Evolutionary conservation across 83 land plant genomes (phyloP).

Genomic region (Picea abies): DNA sequence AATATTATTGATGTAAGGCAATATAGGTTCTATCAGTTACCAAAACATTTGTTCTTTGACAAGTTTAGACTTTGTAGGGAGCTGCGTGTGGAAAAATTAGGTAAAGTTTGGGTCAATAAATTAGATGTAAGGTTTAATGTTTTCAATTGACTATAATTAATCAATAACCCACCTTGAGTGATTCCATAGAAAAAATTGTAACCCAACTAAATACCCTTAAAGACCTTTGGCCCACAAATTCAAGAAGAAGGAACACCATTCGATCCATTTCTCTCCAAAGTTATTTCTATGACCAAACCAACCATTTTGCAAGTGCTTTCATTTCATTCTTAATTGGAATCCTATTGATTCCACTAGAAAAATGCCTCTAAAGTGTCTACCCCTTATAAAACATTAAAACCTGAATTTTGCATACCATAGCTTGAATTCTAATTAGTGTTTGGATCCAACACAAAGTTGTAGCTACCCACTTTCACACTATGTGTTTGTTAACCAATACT

Average conservation of each 20-base stretch:
- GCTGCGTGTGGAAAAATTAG: conserved; percentile 40
- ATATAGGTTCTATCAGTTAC: no score
- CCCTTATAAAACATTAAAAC: conserved; percentile 16
- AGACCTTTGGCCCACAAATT: background rate
- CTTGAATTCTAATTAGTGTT: conserved; percentile 20
- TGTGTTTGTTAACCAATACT: conserved; percentile 18
- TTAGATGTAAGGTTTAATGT: conserved; percentile 35
- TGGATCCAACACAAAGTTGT: conserved; percentile 23
- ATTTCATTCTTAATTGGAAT: no score
- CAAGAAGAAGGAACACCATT: no score
- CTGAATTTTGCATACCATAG: background rate
- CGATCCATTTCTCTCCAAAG: no score
- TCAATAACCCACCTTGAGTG: conserved; percentile 28
- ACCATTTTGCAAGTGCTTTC: no score
- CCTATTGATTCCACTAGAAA: background rate
- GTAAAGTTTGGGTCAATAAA: conserved; percentile 34
- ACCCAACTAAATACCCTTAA: conserved; percentile 34
- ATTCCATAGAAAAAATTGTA: conserved; percentile 28
- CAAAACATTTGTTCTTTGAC: conserved; percentile 23
- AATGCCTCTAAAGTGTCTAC: conserved; percentile 5
- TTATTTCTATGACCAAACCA: no score
- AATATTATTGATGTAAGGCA: no score
- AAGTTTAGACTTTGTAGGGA: conserved; percentile 46
- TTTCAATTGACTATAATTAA: conserved; percentile 48
- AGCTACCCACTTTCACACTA: conserved; percentile 23